These are phyloP conservation scores for Leccinum subgranulosum DNA, from an alignment of 768 basidiomycete genomes.

Conservation along the genomic window DNA sequence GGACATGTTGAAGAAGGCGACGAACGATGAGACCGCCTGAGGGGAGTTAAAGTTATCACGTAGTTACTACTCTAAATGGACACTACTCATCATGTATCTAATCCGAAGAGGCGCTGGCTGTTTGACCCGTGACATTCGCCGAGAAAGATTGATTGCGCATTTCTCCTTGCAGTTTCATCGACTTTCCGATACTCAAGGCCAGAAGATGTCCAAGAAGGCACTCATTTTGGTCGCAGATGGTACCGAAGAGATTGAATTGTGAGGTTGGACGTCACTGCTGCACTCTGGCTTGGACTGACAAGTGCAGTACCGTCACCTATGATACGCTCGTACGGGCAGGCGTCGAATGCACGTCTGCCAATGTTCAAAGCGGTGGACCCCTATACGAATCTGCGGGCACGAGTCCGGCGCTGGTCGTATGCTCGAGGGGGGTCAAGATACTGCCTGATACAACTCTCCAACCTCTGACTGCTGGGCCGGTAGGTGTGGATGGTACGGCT, in stretches of 20 bases:
- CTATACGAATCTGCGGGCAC: constrained; percentile 22
- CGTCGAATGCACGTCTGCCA: constrained; percentile 62
- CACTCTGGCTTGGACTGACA: background rate
- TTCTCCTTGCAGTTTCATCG: background rate
- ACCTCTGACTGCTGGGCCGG: constrained; percentile 43
- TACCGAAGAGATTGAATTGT: constrained; percentile 89
- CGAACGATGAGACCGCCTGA: constrained; percentile 42
- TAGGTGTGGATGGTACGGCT: constrained; percentile 26
- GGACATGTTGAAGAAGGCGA: constrained; percentile 67
- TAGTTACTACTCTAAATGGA: background rate
- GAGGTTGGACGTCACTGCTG: background rate
- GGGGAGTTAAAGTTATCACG: background rate
- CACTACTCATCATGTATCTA: background rate
- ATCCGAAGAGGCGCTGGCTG: background rate
- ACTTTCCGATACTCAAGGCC: background rate
- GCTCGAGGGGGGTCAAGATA: constrained; percentile 73
- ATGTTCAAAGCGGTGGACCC: constrained; percentile 40
- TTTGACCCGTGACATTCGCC: constrained; percentile 1
- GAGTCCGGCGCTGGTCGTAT: constrained; percentile 50
- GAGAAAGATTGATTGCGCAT: background rate
- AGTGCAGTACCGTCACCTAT: constrained; percentile 68
- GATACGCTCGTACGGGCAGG: constrained; percentile 82
- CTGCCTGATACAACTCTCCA: constrained; percentile 61
- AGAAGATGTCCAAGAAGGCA: constrained; percentile 39
- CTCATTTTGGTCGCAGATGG: constrained; percentile 76